Conservation (phyloP, 106 monocot species). For the Narthecium ossifragum region DNA sequence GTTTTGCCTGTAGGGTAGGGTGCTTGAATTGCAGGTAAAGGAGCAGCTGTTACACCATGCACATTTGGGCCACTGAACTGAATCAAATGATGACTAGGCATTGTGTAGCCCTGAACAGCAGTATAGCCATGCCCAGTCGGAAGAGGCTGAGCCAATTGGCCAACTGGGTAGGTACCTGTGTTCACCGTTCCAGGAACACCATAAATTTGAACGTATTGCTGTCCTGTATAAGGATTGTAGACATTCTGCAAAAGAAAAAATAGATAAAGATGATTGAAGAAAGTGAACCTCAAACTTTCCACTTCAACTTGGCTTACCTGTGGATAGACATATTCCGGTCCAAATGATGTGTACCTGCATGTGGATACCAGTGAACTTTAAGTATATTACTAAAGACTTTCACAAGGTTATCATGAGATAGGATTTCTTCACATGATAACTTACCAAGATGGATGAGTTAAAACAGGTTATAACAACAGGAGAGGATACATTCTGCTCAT, state of each 20-base stretch:
- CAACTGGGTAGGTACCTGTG: conserved; percentile 43
- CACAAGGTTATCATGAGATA: too few species aligned
- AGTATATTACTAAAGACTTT: too few species aligned
- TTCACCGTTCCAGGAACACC: conserved; percentile 51
- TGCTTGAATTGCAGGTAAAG: conserved; percentile 40
- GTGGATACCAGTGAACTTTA: conserved; percentile 9
- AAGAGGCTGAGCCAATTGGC: conserved; percentile 41
- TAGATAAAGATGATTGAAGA: neutral
- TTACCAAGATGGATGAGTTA: too few species aligned
- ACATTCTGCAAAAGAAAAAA: conserved; percentile 41
- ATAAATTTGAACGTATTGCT: conserved; percentile 71
- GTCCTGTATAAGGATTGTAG: conserved; percentile 38
- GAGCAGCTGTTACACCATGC: conserved; percentile 32
- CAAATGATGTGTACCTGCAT: conserved; percentile 56
- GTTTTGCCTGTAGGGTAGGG: conserved; percentile 49
- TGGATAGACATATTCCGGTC: conserved; percentile 64
- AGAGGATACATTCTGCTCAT: too few species aligned
- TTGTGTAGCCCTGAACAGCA: conserved; percentile 35
- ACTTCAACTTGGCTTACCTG: conserved; percentile 34
- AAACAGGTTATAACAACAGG: too few species aligned
- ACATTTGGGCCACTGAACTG: conserved; percentile 49
- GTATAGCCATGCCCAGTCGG: conserved; percentile 42
- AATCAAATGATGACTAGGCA: conserved; percentile 44
- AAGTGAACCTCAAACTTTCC: conserved; percentile 2
- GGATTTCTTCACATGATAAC: too few species aligned